phyloP scores from a whole-genome alignment of 2,329 filamentous ascomycete species.

The Verticillium nonalfalfae region DNA sequence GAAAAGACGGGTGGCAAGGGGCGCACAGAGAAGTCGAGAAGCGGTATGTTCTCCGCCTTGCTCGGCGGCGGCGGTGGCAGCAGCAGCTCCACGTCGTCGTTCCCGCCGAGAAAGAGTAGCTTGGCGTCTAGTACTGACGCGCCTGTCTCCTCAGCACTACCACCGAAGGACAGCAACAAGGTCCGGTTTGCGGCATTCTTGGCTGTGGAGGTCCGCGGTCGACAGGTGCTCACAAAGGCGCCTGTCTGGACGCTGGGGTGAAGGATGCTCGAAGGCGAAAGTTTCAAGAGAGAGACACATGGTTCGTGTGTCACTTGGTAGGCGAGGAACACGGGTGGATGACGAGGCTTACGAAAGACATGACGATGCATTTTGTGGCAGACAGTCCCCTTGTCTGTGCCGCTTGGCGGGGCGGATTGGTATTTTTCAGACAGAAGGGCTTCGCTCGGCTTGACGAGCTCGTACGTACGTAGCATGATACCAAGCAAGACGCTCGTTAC shows the following conservation, averaged over 20 bases:
- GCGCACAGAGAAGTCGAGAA: slow-evolving; percentile 36
- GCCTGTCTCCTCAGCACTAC: slow-evolving; percentile 19
- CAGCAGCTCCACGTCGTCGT: neutral
- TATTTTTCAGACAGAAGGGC: neutral
- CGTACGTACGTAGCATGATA: neutral
- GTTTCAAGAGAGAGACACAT: neutral
- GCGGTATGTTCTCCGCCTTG: slow-evolving; percentile 33
- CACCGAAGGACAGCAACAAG: slow-evolving; percentile 42
- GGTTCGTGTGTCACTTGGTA: neutral
- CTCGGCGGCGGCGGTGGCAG: neutral
- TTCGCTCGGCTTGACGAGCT: neutral
- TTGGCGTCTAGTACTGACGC: neutral
- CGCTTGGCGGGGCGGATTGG: neutral
- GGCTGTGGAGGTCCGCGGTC: slow-evolving; percentile 66
- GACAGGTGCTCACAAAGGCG: slow-evolving; percentile 69
- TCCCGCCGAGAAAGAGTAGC: slow-evolving; percentile 1
- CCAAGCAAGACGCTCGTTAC: neutral
- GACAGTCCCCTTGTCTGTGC: neutral
- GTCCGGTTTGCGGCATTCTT: slow-evolving; percentile 73
- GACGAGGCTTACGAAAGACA: slow-evolving; percentile 1
- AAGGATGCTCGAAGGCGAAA: slow-evolving; percentile 9
- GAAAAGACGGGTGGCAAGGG: slow-evolving; percentile 33
- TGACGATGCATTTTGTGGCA: neutral
- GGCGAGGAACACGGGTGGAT: neutral
- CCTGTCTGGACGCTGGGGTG: slow-evolving; percentile 59